A percentile compares a stretch with the other conserved stretches of the same genome.
phyloP scores from a whole-genome alignment of 2,329 filamentous ascomycete species.

The Teratosphaeria gauchensis region DNA sequence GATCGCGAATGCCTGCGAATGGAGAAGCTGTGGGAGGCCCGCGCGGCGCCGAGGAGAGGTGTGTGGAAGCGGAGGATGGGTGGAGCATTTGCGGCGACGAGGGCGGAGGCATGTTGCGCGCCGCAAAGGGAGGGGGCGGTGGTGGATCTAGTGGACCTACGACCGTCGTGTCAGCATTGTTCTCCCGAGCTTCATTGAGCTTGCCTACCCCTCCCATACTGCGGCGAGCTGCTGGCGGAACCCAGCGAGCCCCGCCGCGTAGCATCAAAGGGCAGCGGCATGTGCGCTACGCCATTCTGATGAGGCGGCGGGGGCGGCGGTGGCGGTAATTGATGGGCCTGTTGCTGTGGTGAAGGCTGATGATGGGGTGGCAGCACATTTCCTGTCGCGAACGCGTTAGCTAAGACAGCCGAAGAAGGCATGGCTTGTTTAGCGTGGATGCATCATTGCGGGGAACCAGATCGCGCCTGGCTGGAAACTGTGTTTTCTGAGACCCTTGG shows the following conservation, averaged over 20 bases:
- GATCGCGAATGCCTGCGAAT: constrained; percentile 45
- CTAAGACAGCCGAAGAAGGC: neutral
- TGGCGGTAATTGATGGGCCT: constrained; percentile 13
- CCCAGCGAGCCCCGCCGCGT: constrained; percentile 36
- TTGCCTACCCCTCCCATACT: constrained; percentile 19
- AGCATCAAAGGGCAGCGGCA: constrained; percentile 34
- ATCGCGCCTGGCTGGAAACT: neutral
- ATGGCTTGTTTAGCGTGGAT: neutral
- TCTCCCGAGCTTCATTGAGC: neutral
- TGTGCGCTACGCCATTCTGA: constrained; percentile 22
- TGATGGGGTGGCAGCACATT: constrained; percentile 2
- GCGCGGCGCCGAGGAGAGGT: constrained; percentile 27
- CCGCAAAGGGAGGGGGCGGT: constrained; percentile 31
- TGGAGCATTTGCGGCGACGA: constrained; percentile 36
- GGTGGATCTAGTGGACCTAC: constrained; percentile 26
- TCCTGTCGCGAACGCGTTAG: constrained; percentile 1
- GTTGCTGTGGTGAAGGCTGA: constrained; percentile 13
- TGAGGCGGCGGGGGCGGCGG: constrained; percentile 12
- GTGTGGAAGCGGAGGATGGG: constrained; percentile 25
- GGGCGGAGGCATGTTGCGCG: constrained; percentile 41
- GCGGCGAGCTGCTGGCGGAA: constrained; percentile 25
- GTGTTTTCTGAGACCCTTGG: neutral
- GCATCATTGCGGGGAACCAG: neutral
- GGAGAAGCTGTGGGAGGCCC: constrained; percentile 35
- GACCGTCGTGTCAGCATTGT: neutral